A percentile compares a stretch with the other conserved stretches of the same genome.
Evolutionary conservation across 345 rosid species (phyloP).

Genomic region (Microcos paniculata): DNA sequence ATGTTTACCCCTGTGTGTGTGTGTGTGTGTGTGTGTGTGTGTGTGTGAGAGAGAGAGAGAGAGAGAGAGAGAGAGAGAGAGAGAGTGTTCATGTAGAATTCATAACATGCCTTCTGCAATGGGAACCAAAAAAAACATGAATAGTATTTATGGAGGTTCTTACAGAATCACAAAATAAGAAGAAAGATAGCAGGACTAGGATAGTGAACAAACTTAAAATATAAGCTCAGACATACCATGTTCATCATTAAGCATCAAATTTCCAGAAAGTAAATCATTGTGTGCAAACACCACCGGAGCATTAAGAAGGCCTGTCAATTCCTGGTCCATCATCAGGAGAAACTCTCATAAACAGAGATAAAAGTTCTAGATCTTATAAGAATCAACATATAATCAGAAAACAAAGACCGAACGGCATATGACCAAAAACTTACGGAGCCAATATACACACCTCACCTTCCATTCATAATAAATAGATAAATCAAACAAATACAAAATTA

Average conservation of each 20-base stretch:
- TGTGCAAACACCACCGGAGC: slow-evolving; percentile 91
- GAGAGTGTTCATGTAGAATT: neutral
- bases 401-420: neutral
- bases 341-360: slow-evolving; percentile 18
- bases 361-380: neutral
- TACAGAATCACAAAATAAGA: neutral
- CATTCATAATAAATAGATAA: neutral
- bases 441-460: neutral
- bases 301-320: slow-evolving; percentile 64
- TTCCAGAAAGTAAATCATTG: slow-evolving; percentile 94
- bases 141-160: neutral
- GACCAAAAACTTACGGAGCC: neutral
- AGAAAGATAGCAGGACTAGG: neutral
- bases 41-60: no score
- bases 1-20: no score
- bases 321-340: slow-evolving; percentile 65
- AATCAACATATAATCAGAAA: slow-evolving; percentile 16
- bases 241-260: slow-evolving; percentile 81
- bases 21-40: no score
- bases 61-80: neutral
- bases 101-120: neutral
- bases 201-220: neutral
- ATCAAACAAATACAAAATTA: slow-evolving; percentile 5
- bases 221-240: slow-evolving; percentile 48
- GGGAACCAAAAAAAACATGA: neutral